Evolutionary conservation across 192 early-diverging fungal species (phyloP), one percentile per base, ranked within the genome.

Genomic region (Coemansia umbellata): DNA sequence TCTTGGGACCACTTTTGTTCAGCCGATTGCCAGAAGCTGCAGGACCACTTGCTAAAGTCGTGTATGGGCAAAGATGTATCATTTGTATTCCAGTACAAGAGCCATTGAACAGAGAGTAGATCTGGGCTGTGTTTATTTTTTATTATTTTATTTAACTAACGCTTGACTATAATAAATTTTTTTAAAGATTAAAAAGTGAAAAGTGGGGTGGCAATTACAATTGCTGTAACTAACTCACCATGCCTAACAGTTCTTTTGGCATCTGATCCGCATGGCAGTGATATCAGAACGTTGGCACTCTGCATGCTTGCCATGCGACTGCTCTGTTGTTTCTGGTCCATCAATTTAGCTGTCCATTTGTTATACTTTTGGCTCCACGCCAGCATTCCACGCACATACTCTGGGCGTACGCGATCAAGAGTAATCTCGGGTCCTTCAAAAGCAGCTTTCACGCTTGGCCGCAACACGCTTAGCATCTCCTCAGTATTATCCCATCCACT

Each of bases 1-100:
- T 86, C 84, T 9, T 91, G 89, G 89, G 83, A 91, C 53, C 89
- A 91, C 47, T 91, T 77, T 44, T 66, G 81, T 18, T 63, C 80
- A 14, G 17, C 62, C 0, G 84, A 88, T 50, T 51, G 81, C 1
- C 37, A 73, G 24, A 83, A 82, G 31, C 42, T 87, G 17, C 67
- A 80, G 4, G 89, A 91, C 64, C 60, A 58, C 1, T 60, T 89
- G 31, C 60, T 91, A 1, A 80, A 83, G 52, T 54, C 70, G 19
- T 85, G 85, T 50, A 80, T 85, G 37, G 78, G 66, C 14, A 72
- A 82, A 21, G 71, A 82, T 8, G 81, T 91, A 21, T 88, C 89
- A 23, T 91, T 82, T 72, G 87, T 86, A 10, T 91, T 91, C 55
- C 85, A 91, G 63, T 91, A 88, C 59, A 86, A 83, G 36, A 85